Conservation (phyloP, 2,329 filamentous ascomycete genomes). For the Nigrospora oryzae region DNA sequence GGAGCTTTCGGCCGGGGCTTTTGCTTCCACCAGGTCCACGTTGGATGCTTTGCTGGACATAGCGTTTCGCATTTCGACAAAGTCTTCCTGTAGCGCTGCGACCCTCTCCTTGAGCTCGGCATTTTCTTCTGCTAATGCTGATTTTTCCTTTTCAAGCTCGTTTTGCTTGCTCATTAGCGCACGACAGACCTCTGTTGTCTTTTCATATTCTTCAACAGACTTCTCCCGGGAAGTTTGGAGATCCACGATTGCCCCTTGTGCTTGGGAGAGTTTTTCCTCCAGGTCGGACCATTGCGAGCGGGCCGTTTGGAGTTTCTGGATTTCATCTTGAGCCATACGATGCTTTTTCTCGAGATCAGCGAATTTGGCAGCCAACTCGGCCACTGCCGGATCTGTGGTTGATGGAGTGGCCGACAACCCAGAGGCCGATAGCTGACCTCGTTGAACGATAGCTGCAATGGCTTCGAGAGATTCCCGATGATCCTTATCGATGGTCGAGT, state of each 20-base stretch:
- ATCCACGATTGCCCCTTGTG: not conserved
- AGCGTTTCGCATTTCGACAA: not conserved
- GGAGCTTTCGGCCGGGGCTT: not conserved
- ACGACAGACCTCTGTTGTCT: not conserved
- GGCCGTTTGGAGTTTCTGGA: not conserved
- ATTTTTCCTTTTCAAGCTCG: not conserved
- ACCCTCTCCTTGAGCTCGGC: not conserved
- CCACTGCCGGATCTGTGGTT: not conserved
- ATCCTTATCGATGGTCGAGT: not conserved
- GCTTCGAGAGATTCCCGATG: not conserved
- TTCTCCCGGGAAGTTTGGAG: not conserved
- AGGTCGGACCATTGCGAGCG: not conserved
- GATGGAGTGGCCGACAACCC: too few relatives aligned
- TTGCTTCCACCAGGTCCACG: not conserved
- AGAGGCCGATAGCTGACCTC: not conserved
- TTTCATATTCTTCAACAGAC: not conserved
- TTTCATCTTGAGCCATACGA: too few relatives aligned
- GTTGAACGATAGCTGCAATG: not conserved
- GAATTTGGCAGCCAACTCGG: not conserved
- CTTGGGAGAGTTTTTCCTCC: not conserved
- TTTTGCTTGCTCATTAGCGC: not conserved
- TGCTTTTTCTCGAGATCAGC: not conserved
- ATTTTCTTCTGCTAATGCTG: not conserved
- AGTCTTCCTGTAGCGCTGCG: not conserved
- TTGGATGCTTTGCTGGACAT: not conserved